These are phyloP conservation scores for Myochromella boudieri DNA, from an alignment of 768 basidiomycete species.

Conservation along the genomic window DNA sequence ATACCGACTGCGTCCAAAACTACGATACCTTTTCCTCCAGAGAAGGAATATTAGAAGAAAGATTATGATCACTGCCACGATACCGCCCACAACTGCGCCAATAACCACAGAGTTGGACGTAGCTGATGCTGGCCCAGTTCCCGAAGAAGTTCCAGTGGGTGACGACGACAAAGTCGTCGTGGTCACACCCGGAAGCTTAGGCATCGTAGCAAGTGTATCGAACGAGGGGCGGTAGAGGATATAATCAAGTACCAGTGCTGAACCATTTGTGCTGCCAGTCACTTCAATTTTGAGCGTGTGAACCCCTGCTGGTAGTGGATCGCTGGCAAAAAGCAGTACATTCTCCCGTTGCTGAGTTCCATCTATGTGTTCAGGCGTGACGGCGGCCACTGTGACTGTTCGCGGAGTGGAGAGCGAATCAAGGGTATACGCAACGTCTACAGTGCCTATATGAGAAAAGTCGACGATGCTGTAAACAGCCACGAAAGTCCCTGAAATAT, in stretches of 20 bases:
- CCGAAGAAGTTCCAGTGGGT: too few species aligned
- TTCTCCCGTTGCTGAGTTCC: slow-evolving; percentile 25
- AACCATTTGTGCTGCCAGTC: slow-evolving; percentile 20
- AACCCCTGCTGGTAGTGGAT: slow-evolving; percentile 20
- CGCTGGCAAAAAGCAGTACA: slow-evolving; percentile 18
- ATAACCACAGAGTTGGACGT: too few species aligned
- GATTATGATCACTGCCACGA: too few species aligned
- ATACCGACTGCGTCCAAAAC: too few species aligned
- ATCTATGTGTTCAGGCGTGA: slow-evolving; percentile 18
- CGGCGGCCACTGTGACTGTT: slow-evolving; percentile 19
- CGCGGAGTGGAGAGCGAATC: slow-evolving; percentile 17
- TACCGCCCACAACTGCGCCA: too few species aligned
- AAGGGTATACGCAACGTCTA: slow-evolving; percentile 24
- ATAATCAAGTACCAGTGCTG: slow-evolving; percentile 25
- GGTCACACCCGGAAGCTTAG: too few species aligned
- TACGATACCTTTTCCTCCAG: too few species aligned
- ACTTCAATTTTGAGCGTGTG: slow-evolving; percentile 26
- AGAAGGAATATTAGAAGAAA: too few species aligned
- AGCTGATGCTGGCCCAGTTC: too few species aligned
- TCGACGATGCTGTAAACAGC: slow-evolving; percentile 25
- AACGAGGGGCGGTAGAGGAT: slow-evolving; percentile 25
- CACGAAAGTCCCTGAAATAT: slow-evolving; percentile 17
- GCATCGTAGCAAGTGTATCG: slow-evolving; percentile 5
- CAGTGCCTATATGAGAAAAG: slow-evolving; percentile 21
- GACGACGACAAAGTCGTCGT: too few species aligned